Base-by-base conservation (phyloP, 2,329 filamentous ascomycete genomes). In the Sporothrix sp. region DNA sequence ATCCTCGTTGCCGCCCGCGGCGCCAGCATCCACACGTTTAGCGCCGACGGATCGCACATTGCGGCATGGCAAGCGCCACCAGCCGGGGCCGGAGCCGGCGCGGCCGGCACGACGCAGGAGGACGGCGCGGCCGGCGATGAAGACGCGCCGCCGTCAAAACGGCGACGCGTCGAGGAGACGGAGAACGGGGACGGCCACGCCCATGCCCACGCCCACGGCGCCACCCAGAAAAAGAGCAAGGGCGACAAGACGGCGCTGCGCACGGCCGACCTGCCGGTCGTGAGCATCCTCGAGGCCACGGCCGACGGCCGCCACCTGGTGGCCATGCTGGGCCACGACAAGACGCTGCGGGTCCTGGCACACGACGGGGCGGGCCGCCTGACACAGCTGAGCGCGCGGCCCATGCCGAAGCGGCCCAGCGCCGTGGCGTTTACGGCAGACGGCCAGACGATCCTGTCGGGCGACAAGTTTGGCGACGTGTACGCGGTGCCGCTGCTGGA, bases 401-500 rank as follows among this genome's bases (percentile, higher is more conserved):
- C 69, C 52, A 94, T 97, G 85, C 87, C 89, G 35, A 97, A 96
- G 70, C 82, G 89, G 32, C 88, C 90, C 11, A 91, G 84, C 62
- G 81, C 85, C 32, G 71, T 97, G 52, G 70, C 76, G 47, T 68
- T 96, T 48, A 81, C 84, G 7, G 71, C 78, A 35, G 83, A 90
- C 62, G 75, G 79, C 55, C 73, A 75, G 38, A 85, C 81, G 8
- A 87, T 98, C 56, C 68, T 97, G 52, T 82, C 80, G 55, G 91
- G 82, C 48, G 93, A 98, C 71, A 98, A 98, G 66, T 97, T 97
- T 62, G 93, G 93, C 57, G 93, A 98, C 65, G 91, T 96, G 54
- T 97, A 95, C 68, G 79, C 86, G 10, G 68, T 98, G 7, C 91
- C 93, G 13, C 72, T 97, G 3, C 64, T 88, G 39, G 57, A 58